Conservation (phyloP, 768 basidiomycete genomes). For the Sistotremastrum niveocremeum region DNA sequence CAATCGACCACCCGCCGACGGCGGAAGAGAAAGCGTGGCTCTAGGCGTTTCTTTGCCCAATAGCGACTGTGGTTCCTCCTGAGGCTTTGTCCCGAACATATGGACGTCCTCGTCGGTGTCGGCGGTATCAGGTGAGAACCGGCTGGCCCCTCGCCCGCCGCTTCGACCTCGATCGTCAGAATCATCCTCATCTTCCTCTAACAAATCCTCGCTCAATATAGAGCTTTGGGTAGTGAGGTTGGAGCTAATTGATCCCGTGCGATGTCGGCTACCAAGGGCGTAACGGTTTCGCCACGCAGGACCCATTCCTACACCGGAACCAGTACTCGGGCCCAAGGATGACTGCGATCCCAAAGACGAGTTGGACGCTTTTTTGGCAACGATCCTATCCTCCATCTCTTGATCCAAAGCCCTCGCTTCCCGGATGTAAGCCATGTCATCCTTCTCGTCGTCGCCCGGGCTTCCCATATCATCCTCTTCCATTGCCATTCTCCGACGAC, state of each 20-base stretch:
- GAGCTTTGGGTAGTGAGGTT: slow-evolving; percentile 46
- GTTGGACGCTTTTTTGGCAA: slow-evolving; percentile 57
- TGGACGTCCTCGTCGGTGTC: too few relatives aligned
- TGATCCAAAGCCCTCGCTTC: slow-evolving; percentile 78
- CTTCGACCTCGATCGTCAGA: neutral
- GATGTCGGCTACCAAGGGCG: slow-evolving; percentile 38
- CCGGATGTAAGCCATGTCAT: slow-evolving; percentile 46
- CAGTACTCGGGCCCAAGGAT: slow-evolving; percentile 29
- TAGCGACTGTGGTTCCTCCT: too few relatives aligned
- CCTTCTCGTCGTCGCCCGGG: slow-evolving; percentile 34
- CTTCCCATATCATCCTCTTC: slow-evolving; percentile 36
- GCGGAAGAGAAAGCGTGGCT: too few relatives aligned
- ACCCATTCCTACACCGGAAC: slow-evolving; percentile 48
- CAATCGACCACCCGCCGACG: too few relatives aligned
- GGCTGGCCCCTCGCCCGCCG: slow-evolving; percentile 1
- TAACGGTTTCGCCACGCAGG: slow-evolving; percentile 52
- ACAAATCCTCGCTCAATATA: slow-evolving; percentile 62
- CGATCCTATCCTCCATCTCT: slow-evolving; percentile 74
- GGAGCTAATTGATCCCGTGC: slow-evolving; percentile 65
- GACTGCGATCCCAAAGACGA: slow-evolving; percentile 36
- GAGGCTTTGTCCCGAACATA: too few relatives aligned
- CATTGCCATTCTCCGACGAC: slow-evolving; percentile 46
- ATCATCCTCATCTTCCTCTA: slow-evolving; percentile 68
- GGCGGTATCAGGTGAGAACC: neutral
- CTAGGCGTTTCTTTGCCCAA: too few relatives aligned